Percentiles rank a stretch among this genome's conserved stretches.
Evolutionary conservation across 768 basidiomycete species (phyloP).

Genomic region (Termitomyces eurrhizus): DNA sequence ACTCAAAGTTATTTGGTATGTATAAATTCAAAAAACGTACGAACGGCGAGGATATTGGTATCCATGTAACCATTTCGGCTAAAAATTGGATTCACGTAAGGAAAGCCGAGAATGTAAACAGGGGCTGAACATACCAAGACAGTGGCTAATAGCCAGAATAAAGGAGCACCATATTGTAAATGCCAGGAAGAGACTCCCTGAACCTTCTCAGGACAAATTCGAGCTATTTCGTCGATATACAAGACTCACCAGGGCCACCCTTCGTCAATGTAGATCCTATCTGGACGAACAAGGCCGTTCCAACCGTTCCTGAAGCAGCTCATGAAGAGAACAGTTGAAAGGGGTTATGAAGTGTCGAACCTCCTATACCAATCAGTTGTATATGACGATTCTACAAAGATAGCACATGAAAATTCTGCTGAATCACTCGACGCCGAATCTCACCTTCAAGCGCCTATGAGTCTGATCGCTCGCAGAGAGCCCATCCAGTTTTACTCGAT

Average conservation of each 20-base stretch:
- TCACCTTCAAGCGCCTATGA: conserved; percentile 35
- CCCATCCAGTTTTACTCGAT: conserved; percentile 13
- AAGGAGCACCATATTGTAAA: conserved; percentile 48
- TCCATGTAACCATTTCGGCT: conserved; percentile 84
- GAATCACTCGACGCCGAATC: neutral
- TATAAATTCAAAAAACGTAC: conserved; percentile 29
- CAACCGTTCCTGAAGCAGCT: conserved; percentile 55
- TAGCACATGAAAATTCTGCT: neutral
- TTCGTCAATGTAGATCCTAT: conserved; percentile 57
- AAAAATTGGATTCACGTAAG: neutral
- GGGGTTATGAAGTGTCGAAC: conserved; percentile 9
- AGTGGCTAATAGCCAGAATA: conserved; percentile 46
- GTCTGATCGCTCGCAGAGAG: conserved; percentile 27
- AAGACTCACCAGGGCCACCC: conserved; percentile 56
- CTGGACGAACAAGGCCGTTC: conserved; percentile 72
- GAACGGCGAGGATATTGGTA: conserved; percentile 76
- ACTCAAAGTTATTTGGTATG: neutral
- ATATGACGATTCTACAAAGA: conserved; percentile 41
- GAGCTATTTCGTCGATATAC: neutral
- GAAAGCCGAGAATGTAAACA: neutral
- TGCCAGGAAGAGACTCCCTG: conserved; percentile 47
- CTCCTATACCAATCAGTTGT: conserved; percentile 49
- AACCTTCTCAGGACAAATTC: neutral
- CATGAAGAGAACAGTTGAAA: neutral
- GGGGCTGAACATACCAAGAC: conserved; percentile 29